Percentiles rank a stretch among this genome's conserved stretches.
Evolutionary conservation across 805 yeast genomes (phyloP).

Genomic region (Kluyveromyces nonfermentans): DNA sequence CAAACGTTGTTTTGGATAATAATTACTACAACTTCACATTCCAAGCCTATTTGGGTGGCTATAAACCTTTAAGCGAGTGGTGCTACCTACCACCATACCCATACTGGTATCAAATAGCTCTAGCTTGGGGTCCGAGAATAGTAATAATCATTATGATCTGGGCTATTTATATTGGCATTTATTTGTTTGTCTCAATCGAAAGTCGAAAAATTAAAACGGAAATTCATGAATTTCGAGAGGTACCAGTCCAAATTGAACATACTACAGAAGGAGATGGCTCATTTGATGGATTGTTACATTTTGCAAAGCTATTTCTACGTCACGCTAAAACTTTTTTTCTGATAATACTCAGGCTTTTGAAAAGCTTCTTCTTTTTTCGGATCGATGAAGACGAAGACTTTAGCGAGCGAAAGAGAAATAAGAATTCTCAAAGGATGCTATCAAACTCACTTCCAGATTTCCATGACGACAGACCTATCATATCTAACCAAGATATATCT

Average conservation of each 20-base stretch:
- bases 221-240: constrained; percentile 21
- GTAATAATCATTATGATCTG: constrained; percentile 53
- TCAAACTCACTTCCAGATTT: background rate
- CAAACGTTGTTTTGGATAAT: constrained; percentile 20
- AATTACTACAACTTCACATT: constrained; percentile 14
- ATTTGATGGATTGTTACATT: background rate
- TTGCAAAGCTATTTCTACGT: background rate
- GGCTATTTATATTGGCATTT: constrained; percentile 58
- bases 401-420: background rate
- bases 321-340: constrained; percentile 1
- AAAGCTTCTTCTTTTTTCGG: constrained; percentile 16
- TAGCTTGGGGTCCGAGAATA: constrained; percentile 80
- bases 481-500: background rate
- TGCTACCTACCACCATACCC: constrained; percentile 71
- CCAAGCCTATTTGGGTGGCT: constrained; percentile 37
- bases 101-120: constrained; percentile 58
- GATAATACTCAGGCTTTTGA: constrained; percentile 8
- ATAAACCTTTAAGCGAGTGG: constrained; percentile 59
- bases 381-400: constrained; percentile 12
- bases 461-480: background rate
- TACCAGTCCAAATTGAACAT: constrained; percentile 1
- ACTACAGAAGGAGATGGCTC: background rate
- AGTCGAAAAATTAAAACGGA: constrained; percentile 41
- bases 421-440: background rate
- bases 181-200: constrained; percentile 59